A percentile compares a stretch with the other conserved stretches of the same genome.
Evolutionary conservation across 805 yeast genomes (phyloP).

Genomic region (Lipomyces oligophaga): DNA sequence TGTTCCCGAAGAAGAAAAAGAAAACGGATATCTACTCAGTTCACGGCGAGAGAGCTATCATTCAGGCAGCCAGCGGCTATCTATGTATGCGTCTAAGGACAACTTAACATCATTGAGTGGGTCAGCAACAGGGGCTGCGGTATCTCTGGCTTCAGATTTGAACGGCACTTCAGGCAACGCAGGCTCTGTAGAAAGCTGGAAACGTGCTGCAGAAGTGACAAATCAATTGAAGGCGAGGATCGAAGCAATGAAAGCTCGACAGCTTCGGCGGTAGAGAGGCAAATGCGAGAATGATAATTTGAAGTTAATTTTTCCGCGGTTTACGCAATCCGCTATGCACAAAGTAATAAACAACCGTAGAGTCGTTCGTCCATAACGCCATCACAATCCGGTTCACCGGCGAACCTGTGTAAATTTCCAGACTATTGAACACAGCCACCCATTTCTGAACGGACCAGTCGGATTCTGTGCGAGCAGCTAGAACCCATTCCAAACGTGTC

Average conservation of each 20-base stretch:
- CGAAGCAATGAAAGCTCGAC: conserved; percentile 65
- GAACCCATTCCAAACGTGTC: conserved; percentile 29
- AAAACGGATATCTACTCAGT: conserved; percentile 10
- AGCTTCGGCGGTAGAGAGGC: conserved; percentile 6
- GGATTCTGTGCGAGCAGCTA: conserved; percentile 32
- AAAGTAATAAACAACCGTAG: conserved; percentile 44
- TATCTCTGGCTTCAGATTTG: background rate
- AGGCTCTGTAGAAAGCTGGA: conserved; percentile 57
- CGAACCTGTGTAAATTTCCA: conserved; percentile 17
- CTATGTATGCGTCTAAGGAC: conserved; percentile 4
- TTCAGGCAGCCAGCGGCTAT: background rate
- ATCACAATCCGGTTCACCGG: conserved; percentile 36
- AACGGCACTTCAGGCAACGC: conserved; percentile 9
- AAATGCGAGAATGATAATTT: background rate
- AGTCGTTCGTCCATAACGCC: conserved; percentile 44
- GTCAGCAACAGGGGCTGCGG: background rate
- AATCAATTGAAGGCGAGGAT: conserved; percentile 80
- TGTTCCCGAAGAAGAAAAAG: conserved; percentile 19
- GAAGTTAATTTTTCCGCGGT: conserved; percentile 39
- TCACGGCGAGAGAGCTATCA: conserved; percentile 1
- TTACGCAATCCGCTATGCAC: conserved; percentile 40
- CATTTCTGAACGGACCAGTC: conserved; percentile 38
- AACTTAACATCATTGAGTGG: conserved; percentile 1
- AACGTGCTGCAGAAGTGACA: conserved; percentile 85
- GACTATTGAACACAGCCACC: conserved; percentile 35